These are phyloP conservation scores for Cercospora zeae-maydis DNA, from an alignment of 2,329 filamentous ascomycete genomes.

Conservation along the genomic window DNA sequence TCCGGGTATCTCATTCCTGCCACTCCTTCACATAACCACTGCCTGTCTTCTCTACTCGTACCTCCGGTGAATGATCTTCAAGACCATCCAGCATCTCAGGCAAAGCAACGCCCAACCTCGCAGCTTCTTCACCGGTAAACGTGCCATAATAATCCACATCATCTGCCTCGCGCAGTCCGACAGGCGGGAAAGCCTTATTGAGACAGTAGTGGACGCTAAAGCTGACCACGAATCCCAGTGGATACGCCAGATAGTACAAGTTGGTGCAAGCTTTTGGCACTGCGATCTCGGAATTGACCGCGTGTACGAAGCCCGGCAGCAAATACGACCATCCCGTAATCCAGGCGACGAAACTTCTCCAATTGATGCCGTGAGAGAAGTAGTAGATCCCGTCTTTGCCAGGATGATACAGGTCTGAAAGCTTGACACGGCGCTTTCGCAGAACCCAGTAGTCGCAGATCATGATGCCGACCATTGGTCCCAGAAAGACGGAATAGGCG, in stretches of 20 bases:
- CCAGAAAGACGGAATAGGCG: conserved; percentile 48
- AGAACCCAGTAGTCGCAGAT: conserved; percentile 48
- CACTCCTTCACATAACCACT: neutral
- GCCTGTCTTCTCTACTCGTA: conserved; percentile 8
- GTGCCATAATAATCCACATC: conserved; percentile 37
- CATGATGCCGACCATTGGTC: conserved; percentile 40
- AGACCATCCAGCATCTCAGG: conserved; percentile 18
- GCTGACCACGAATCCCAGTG: conserved; percentile 41
- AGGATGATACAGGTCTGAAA: conserved; percentile 44
- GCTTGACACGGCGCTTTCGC: conserved; percentile 39
- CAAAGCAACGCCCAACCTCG: conserved; percentile 23
- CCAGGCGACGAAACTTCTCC: conserved; percentile 44
- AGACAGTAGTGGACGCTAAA: conserved; percentile 37
- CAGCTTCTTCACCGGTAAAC: conserved; percentile 32
- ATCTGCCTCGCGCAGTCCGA: conserved; percentile 34
- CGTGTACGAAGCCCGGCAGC: conserved; percentile 42
- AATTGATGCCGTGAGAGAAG: conserved; percentile 45
- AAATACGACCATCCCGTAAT: conserved; percentile 33
- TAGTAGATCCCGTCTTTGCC: conserved; percentile 42
- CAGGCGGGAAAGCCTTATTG: conserved; percentile 35
- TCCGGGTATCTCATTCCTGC: neutral
- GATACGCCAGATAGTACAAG: conserved; percentile 44
- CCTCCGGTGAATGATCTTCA: neutral
- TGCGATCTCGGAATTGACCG: conserved; percentile 40
- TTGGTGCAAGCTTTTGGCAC: conserved; percentile 39